These are phyloP conservation scores for Aspergillus novofumigatus DNA, from an alignment of 2,329 filamentous ascomycete genomes.

Conservation along the genomic window DNA sequence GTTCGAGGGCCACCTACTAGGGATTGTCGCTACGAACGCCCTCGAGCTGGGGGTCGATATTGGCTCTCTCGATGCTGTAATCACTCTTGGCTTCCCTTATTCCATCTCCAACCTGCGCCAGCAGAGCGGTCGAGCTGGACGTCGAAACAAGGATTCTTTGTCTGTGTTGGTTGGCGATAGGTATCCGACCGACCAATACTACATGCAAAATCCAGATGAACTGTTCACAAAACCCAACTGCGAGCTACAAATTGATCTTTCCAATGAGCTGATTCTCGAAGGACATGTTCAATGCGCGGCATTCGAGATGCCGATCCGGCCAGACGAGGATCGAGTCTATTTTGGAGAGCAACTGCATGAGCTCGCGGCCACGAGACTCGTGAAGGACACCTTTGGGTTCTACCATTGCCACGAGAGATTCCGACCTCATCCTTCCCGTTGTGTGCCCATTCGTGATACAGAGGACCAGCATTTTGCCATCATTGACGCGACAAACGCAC, in stretches of 20 bases:
- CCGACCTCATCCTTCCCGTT: slow-evolving; percentile 75
- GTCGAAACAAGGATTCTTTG: slow-evolving; percentile 88
- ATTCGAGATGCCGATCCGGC: slow-evolving; percentile 87
- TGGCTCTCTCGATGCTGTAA: slow-evolving; percentile 84
- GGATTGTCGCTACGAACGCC: slow-evolving; percentile 89
- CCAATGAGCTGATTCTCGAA: slow-evolving; percentile 85
- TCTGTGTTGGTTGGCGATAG: slow-evolving; percentile 85
- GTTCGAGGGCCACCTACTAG: slow-evolving; percentile 91
- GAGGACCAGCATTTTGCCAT: slow-evolving; percentile 92
- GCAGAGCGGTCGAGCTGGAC: slow-evolving; percentile 87
- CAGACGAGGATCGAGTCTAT: slow-evolving; percentile 69
- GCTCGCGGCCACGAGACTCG: slow-evolving; percentile 69
- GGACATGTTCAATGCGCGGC: slow-evolving; percentile 95
- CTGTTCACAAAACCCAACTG: slow-evolving; percentile 86
- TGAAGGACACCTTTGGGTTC: slow-evolving; percentile 71
- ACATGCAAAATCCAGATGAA: slow-evolving; percentile 93
- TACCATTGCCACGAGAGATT: slow-evolving; percentile 89
- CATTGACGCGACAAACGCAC: slow-evolving; percentile 73
- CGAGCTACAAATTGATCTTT: slow-evolving; percentile 84
- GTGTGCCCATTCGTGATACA: slow-evolving; percentile 83
- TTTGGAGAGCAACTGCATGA: slow-evolving; percentile 70
- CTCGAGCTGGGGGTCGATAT: slow-evolving; percentile 95
- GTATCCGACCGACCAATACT: slow-evolving; percentile 89
- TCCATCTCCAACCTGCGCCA: slow-evolving; percentile 92
- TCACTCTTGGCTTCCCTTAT: slow-evolving; percentile 92